Percentiles rank a stretch among this genome's conserved stretches.
These are phyloP conservation scores for Logfia minima DNA, from an alignment of 129 eudicot genomes.

Conservation along the genomic window DNA sequence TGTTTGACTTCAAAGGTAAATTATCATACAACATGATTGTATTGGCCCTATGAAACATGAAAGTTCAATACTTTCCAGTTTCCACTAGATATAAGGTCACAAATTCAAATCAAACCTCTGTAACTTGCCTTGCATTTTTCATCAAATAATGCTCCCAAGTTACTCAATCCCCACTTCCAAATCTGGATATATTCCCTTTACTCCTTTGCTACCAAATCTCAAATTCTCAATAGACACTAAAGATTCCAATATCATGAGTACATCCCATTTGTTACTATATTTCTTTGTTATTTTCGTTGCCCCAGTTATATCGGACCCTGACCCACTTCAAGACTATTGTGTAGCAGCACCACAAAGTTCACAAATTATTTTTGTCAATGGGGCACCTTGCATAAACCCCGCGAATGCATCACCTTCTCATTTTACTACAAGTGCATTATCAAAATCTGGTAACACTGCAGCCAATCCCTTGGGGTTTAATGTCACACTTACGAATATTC, in stretches of 20 bases:
- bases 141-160: conserved; percentile 37
- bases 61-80: not conserved
- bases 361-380: conserved; percentile 45
- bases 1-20: conserved; percentile 25
- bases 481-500: conserved; percentile 52
- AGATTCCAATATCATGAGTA: conserved; percentile 23
- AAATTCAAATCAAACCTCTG: conserved; percentile 21
- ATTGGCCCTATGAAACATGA: not conserved
- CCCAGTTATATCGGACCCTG: conserved; percentile 49
- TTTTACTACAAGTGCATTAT: conserved; percentile 65
- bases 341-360: conserved; percentile 50
- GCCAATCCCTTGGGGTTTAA: conserved; percentile 66
- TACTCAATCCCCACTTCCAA: conserved; percentile 41
- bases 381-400: conserved; percentile 76
- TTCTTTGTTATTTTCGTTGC: conserved; percentile 20
- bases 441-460: conserved; percentile 56
- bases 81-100: conserved; percentile 21
- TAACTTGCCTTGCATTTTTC: conserved; percentile 41
- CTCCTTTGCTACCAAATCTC: not conserved
- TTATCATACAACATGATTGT: conserved; percentile 12
- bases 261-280: conserved; percentile 9
- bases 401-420: conserved; percentile 47
- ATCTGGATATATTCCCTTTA: conserved; percentile 23
- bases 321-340: conserved; percentile 89
- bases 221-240: not conserved